Base-by-base conservation (phyloP, 768 basidiomycete genomes). In the Cyathus striatus region DNA sequence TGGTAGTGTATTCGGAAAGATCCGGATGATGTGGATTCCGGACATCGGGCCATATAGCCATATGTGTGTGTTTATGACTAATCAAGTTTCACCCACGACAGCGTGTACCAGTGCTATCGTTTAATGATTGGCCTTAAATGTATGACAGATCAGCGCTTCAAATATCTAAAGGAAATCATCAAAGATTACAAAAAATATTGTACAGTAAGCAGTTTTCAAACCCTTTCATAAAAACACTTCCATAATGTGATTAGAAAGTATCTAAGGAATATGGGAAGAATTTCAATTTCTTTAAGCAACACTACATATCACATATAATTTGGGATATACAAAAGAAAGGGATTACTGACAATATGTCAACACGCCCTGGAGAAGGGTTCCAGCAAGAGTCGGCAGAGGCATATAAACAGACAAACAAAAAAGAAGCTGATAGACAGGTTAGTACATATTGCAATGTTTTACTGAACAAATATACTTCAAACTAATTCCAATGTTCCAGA, bases 251-350 rank as follows among this genome's bases (percentile, higher is more conserved):
- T 32, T 46, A 7, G 30, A 59, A 57, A 24, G 46, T 3, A 54
- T 60, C 9, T 26, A 46, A 3, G 26, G 45, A 47, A 32, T 51
- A 62, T 38, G 50, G 46, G 2, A 63, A 63, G 32, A 57, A 42
- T 38, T 60, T 60, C 38, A 47, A 60, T 36, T 64, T 62, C 42
- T 44, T 53, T 14, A 64, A 64, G 43, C 57, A 62, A 42, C 62
- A 63, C 44, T 42, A 41, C 12, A 37, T 41, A 4, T 23, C 35
- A 9, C 62, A 62, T 47, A 45, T 60, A n/a, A 12, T 50, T 20
- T 23, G 52, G 12, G 57, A 61, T 38, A 56, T 63, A 7, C 23
- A 24, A 2, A 18, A 47, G 6, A 61, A 60, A 38, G 60, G 59
- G 18, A 54, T 59, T 9, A 51, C 47, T 2, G 54, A 58, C 35